phyloP scores from a whole-genome alignment of 2,329 filamentous ascomycete species.

The Phialophora macrospora region DNA sequence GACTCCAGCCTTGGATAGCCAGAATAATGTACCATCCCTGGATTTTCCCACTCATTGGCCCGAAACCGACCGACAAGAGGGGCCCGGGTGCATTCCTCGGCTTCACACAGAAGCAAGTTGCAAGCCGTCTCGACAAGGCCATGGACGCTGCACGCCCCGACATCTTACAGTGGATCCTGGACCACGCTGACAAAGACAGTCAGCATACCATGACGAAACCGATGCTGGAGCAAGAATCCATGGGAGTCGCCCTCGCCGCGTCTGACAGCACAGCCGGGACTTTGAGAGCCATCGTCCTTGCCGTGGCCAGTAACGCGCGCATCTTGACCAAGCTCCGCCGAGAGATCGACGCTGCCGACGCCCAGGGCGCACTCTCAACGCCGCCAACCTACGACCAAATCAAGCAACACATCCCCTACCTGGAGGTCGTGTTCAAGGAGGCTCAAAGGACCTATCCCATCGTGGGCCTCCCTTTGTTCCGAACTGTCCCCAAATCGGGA shows the following conservation, averaged over 20 bases:
- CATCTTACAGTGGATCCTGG: constrained; percentile 1
- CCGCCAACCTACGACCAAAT: not conserved
- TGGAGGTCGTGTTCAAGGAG: not conserved
- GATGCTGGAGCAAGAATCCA: not conserved
- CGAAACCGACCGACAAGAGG: not conserved
- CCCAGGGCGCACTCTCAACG: not conserved
- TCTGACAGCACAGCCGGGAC: constrained; percentile 3
- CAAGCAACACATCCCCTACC: not conserved
- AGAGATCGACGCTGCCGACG: not conserved
- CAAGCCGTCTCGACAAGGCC: not conserved
- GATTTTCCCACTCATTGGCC: not conserved
- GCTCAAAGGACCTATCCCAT: not conserved
- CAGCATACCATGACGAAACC: not conserved
- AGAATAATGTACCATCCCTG: not conserved
- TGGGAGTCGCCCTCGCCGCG: not conserved
- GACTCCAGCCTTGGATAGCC: constrained; percentile 1
- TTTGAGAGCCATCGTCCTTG: not conserved
- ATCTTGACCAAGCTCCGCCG: not conserved
- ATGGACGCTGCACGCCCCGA: not conserved
- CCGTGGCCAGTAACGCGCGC: not conserved
- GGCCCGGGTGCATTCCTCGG: not conserved
- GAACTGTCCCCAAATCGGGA: not conserved
- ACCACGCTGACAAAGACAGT: not conserved
- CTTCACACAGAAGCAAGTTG: not conserved
- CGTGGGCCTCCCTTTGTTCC: not conserved